Evolutionary conservation across 257 asterid species (phyloP), one percentile per base, ranked within the genome.

Genomic region (Knoxia roxburghii): DNA sequence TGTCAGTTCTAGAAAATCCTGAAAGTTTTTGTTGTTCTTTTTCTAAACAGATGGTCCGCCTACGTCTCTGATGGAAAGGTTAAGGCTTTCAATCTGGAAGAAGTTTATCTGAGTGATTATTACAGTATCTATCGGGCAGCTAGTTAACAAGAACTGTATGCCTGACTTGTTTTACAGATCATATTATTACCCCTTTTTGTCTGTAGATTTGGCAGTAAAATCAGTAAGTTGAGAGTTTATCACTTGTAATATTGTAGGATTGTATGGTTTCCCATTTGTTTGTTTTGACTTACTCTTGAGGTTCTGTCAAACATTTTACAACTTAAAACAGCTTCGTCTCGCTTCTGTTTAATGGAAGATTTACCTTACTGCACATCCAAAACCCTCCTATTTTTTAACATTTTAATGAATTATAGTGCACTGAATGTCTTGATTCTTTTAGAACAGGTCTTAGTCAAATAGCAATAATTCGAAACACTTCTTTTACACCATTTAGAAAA

Each of bases 11-110:
- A 49, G 13, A 23, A 59, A 33, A 33, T 23, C 50, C 20, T 68
- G 66, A 23, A 53, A 8, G n/a, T 49, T 18, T 20, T 12, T 50
- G 32, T 51, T 20, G 12, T 27, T 17, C 37, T 67, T 30, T 68
- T 63, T 6, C 10, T 64, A 26, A 58, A 65, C 78, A 93, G 97
- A 85, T 90, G 99, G 97, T 93, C 99, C 0, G 99, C 99, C 9
- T 93, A 81, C 61, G 90, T 93, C 53, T 96, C 76, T 11, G 93
- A 93, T 67, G 99, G 99, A 41, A 85, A 83, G 75, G 78, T 93
- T 43, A 84, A 93, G 80, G 96, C 63, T 76, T 76, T 93, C 33
- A 90, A 93, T 49, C 85, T 93, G 79, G 99, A 93, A 72, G 78
- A 84, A 65, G 92, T 7, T 96, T 96, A 3, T 86, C 97, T 1